phyloP scores from a whole-genome alignment of 306 rosid species.

The Lathyrus aphaca region DNA sequence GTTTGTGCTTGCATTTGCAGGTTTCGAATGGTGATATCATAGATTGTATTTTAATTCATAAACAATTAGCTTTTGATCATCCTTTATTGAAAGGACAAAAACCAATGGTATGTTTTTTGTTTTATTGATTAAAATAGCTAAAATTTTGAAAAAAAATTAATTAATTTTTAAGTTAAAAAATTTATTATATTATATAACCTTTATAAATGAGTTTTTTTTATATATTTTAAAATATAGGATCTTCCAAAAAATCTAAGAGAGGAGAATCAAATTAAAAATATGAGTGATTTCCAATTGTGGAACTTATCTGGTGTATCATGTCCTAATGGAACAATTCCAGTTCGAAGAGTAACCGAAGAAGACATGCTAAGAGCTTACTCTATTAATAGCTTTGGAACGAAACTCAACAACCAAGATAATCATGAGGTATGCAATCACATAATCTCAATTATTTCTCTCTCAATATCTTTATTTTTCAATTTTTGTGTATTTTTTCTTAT shows the following conservation, averaged over 20 bases:
- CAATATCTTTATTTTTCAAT: no score
- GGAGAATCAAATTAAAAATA: slow-evolving; percentile 27
- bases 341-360: slow-evolving; percentile 69
- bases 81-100: slow-evolving; percentile 68
- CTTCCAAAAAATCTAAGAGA: slow-evolving; percentile 72
- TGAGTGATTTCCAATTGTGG: slow-evolving; percentile 65
- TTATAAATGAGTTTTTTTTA: not conserved
- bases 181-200: not conserved
- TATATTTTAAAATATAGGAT: slow-evolving; percentile 48
- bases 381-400: slow-evolving; percentile 62
- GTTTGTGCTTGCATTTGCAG: slow-evolving; percentile 41
- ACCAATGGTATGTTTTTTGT: slow-evolving; percentile 62
- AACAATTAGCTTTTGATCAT: slow-evolving; percentile 92
- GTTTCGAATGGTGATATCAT: slow-evolving; percentile 89
- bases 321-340: slow-evolving; percentile 78
- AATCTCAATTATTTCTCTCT: no score
- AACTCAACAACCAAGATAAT: no score
- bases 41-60: slow-evolving; percentile 75
- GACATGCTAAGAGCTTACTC: slow-evolving; percentile 74
- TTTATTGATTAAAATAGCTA: not conserved
- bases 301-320: slow-evolving; percentile 64
- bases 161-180: no score
- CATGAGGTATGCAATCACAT: no score
- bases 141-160: not conserved
- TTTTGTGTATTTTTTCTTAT: no score